Evolutionary conservation across 1,284 basidiomycete species (phyloP).

Genomic region (Cutaneotrichosporon cavernicola): DNA sequence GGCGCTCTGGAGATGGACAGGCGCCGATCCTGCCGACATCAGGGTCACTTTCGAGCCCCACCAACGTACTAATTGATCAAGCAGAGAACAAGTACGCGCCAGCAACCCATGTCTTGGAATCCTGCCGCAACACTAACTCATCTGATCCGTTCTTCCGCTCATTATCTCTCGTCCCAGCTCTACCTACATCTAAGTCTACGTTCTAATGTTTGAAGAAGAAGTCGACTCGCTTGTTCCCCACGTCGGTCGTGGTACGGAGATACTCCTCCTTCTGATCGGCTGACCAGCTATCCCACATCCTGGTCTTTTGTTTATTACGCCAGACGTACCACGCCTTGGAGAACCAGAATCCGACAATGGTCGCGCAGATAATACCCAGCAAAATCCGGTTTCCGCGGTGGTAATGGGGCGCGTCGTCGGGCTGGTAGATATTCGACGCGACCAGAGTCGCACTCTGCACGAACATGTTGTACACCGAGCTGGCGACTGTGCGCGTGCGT

Average conservation of each 20-base stretch:
- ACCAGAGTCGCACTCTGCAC: conserved; percentile 40
- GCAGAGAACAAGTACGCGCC: too few relatives aligned
- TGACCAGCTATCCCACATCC: conserved; percentile 38
- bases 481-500: conserved; percentile 43
- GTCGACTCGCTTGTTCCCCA: conserved; percentile 38
- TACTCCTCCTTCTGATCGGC: conserved; percentile 34
- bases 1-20: not conserved
- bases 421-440: conserved; percentile 42
- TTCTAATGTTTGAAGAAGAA: conserved; percentile 20
- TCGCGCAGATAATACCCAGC: conserved; percentile 31
- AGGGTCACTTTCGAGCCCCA: not conserved
- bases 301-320: conserved; percentile 32
- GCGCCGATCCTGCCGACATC: not conserved
- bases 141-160: too few relatives aligned
- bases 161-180: not conserved
- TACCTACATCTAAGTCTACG: not conserved
- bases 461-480: conserved; percentile 45
- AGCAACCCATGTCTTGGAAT: too few relatives aligned
- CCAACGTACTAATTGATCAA: too few relatives aligned
- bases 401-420: conserved; percentile 37
- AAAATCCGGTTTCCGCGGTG: conserved; percentile 41
- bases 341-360: conserved; percentile 27
- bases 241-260: conserved; percentile 32
- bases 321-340: conserved; percentile 33
- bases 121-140: too few relatives aligned